These are phyloP conservation scores for Fraxinus paxiana DNA, from an alignment of 305 asterid species.

Conservation along the genomic window DNA sequence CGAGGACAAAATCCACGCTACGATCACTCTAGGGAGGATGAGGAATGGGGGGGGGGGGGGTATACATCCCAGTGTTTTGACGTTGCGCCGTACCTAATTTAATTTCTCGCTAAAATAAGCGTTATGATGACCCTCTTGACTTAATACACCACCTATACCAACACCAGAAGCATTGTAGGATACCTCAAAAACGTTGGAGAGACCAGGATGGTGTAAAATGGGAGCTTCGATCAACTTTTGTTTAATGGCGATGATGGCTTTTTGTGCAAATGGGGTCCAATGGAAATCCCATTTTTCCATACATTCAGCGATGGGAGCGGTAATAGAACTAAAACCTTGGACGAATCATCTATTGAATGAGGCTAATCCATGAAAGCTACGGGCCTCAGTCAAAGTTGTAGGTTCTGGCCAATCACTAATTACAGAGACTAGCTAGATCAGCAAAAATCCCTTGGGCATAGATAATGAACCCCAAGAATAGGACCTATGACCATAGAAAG, in stretches of 20 bases:
- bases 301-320: background rate
- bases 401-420: background rate
- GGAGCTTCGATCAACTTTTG: background rate
- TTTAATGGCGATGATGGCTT: background rate
- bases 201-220: background rate
- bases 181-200: background rate
- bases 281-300: background rate
- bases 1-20: background rate
- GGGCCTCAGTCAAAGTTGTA: background rate
- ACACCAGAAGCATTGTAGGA: background rate
- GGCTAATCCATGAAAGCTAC: background rate
- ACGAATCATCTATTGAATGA: background rate
- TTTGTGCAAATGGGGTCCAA: background rate
- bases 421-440: background rate
- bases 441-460: background rate
- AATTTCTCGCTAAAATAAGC: background rate
- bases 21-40: background rate
- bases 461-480: background rate
- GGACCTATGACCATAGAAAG: background rate
- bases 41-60: background rate
- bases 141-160: background rate
- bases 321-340: background rate
- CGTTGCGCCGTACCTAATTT: background rate
- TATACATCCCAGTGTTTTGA: background rate
- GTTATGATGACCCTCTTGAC: background rate